A percentile compares a stretch with the other conserved stretches of the same genome.
Conservation (phyloP, 345 rosid species). For the Lumnitzera littorea region DNA sequence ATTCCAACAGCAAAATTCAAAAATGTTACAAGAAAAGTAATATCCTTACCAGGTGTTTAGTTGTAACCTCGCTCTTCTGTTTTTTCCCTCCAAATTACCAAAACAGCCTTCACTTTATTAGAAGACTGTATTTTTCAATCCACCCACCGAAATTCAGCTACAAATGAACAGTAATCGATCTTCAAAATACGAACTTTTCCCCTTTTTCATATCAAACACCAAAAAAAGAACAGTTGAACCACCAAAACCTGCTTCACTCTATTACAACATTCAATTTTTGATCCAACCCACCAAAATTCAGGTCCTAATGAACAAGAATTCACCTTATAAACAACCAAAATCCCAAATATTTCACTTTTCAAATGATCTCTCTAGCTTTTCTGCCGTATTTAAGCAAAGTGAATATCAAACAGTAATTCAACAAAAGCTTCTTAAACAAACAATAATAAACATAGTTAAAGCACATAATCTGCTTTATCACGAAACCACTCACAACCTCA, state of each 20-base stretch:
- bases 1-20: too few species aligned
- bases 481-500: background rate
- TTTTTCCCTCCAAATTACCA: too few species aligned
- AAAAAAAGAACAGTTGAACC: background rate
- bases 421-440: conserved; percentile 13
- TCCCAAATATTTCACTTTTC: conserved; percentile 8
- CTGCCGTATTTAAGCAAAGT: conserved; percentile 16
- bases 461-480: conserved; percentile 9
- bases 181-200: too few species aligned
- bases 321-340: background rate
- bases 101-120: too few species aligned
- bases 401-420: conserved; percentile 15
- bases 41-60: too few species aligned
- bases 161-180: too few species aligned
- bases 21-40: too few species aligned
- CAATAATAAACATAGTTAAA: conserved; percentile 14
- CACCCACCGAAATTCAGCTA: too few species aligned
- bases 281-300: conserved; percentile 1
- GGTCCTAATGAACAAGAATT: background rate
- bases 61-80: too few species aligned
- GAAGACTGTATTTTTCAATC: too few species aligned
- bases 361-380: conserved; percentile 14
- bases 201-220: background rate
- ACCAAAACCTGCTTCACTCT: background rate
- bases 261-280: background rate